A percentile compares a stretch with the other conserved stretches of the same genome.
Conservation (phyloP, 306 rosid species). For the Pterocarpus santalinus region DNA sequence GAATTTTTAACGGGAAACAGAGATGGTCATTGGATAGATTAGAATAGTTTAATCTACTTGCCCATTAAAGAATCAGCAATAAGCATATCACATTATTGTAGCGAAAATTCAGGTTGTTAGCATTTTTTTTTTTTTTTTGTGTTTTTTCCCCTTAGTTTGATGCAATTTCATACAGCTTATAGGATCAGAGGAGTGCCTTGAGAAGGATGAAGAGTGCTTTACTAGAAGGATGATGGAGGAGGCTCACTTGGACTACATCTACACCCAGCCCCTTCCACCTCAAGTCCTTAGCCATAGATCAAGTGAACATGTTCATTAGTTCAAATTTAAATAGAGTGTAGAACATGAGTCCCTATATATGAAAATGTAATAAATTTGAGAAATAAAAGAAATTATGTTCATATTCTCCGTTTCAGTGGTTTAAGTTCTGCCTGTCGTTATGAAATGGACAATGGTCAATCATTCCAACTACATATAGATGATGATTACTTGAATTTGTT, state of each 20-base stretch:
- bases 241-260: slow-evolving; percentile 89
- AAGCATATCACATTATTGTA: too few relatives aligned
- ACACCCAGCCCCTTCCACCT: slow-evolving; percentile 56
- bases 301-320: not conserved
- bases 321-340: slow-evolving; percentile 7
- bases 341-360: slow-evolving; percentile 4
- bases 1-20: too few relatives aligned
- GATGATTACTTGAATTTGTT: too few relatives aligned
- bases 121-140: not conserved
- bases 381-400: not conserved
- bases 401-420: not conserved
- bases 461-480: too few relatives aligned
- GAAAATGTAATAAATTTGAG: slow-evolving; percentile 29
- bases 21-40: too few relatives aligned
- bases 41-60: too few relatives aligned
- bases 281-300: slow-evolving; percentile 47
- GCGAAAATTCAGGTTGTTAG: not conserved
- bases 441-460: too few relatives aligned
- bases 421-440: too few relatives aligned
- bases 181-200: slow-evolving; percentile 60
- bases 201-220: slow-evolving; percentile 56
- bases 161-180: slow-evolving; percentile 41
- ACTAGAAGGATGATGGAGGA: slow-evolving; percentile 71
- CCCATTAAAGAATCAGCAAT: too few relatives aligned
- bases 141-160: not conserved